Evolutionary conservation across 768 basidiomycete species (phyloP).

Genomic region (Arthromyces matolae): DNA sequence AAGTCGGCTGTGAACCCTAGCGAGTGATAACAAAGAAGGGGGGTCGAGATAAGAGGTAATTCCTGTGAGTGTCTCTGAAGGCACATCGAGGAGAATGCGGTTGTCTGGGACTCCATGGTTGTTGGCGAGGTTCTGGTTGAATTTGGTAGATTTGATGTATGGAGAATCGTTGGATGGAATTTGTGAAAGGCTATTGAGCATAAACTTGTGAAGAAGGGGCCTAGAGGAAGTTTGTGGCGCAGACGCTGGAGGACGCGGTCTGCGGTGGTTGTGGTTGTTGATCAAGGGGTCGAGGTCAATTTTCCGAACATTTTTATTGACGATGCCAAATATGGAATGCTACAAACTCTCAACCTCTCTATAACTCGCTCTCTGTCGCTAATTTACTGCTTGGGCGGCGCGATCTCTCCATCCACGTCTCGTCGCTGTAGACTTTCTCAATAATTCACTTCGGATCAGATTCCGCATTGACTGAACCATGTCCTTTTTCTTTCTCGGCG

Average conservation of each 20-base stretch:
- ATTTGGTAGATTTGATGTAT: slow-evolving; percentile 28
- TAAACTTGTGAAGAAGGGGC: slow-evolving; percentile 43
- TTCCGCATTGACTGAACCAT: no score
- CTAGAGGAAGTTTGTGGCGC: slow-evolving; percentile 8
- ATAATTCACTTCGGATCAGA: no score
- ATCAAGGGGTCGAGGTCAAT: slow-evolving; percentile 3
- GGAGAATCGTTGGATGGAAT: slow-evolving; percentile 33
- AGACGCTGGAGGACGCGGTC: slow-evolving; percentile 14
- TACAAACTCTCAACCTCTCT: no score
- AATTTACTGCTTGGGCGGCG: no score
- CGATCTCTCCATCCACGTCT: no score
- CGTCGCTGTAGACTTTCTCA: no score
- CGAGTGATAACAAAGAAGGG: slow-evolving; percentile 54
- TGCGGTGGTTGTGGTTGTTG: slow-evolving; percentile 11
- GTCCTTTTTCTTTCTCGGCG: no score
- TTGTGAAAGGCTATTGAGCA: slow-evolving; percentile 57
- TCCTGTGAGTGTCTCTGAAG: slow-evolving; percentile 70
- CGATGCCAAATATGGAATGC: no score
- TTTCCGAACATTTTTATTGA: no score
- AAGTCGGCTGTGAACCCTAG: slow-evolving; percentile 47
- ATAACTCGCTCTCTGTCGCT: no score
- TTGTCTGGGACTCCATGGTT: slow-evolving; percentile 48
- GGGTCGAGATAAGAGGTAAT: slow-evolving; percentile 73
- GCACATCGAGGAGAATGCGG: slow-evolving; percentile 48
- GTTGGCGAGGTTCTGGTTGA: slow-evolving; percentile 23